phyloP scores from a whole-genome alignment of 75 land plant genomes.

The Isoetes taiwanensis region DNA sequence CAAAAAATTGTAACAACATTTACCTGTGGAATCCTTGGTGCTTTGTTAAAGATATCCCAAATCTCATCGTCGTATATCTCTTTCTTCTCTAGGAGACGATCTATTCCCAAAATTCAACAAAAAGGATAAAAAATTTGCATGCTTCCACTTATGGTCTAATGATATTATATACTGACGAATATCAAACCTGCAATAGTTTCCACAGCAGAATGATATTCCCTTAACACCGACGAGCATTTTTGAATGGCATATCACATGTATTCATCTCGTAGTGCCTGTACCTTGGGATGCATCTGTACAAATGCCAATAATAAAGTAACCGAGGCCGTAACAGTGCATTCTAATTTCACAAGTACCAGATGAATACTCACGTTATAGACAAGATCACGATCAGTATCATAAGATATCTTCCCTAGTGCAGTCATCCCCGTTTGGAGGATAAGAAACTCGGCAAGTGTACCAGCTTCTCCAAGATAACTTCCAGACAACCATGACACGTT shows the following conservation, averaged over 20 bases:
- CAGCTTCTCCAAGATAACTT: slow-evolving; percentile 61
- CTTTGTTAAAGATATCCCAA: slow-evolving; percentile 62
- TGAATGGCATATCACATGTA: slow-evolving; percentile 82
- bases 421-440: slow-evolving; percentile 94
- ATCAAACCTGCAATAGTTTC: slow-evolving; percentile 81
- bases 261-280: slow-evolving; percentile 80
- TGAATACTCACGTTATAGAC: slow-evolving; percentile 52
- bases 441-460: slow-evolving; percentile 47
- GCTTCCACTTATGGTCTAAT: too few species aligned
- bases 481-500: slow-evolving; percentile 86
- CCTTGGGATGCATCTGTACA: slow-evolving; percentile 68
- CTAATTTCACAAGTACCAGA: neutral
- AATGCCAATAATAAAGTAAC: neutral
- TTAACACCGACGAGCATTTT: slow-evolving; percentile 59
- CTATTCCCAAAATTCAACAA: too few species aligned
- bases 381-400: slow-evolving; percentile 52
- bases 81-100: slow-evolving; percentile 62
- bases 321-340: neutral
- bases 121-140: too few species aligned
- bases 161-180: neutral
- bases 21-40: slow-evolving; percentile 85
- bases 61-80: slow-evolving; percentile 66
- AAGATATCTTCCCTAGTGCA: slow-evolving; percentile 73
- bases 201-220: slow-evolving; percentile 74
- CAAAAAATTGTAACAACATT: neutral